These are phyloP conservation scores for Tagetes erecta DNA, from an alignment of 129 eudicot genomes.

Conservation along the genomic window DNA sequence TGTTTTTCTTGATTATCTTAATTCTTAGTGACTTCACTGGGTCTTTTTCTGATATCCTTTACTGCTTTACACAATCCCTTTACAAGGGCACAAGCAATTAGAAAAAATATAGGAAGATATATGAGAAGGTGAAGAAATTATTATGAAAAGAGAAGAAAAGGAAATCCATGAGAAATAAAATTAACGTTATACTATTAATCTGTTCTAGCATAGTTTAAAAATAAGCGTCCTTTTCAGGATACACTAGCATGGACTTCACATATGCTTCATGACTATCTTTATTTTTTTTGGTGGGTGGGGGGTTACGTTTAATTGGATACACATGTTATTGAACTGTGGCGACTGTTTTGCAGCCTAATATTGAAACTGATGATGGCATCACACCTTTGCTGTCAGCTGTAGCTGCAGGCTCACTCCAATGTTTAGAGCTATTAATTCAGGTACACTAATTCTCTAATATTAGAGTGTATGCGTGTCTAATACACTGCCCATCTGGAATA, in stretches of 20 bases:
- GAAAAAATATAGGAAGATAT: background rate
- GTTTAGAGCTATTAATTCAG: slow-evolving; percentile 78
- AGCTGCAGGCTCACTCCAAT: slow-evolving; percentile 87
- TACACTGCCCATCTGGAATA: background rate
- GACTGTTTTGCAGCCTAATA: slow-evolving; percentile 75
- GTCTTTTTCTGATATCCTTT: background rate
- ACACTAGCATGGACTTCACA: slow-evolving; percentile 2
- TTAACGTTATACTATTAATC: background rate
- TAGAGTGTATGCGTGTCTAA: background rate
- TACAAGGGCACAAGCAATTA: background rate
- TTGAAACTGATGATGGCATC: slow-evolving; percentile 80
- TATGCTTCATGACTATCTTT: background rate
- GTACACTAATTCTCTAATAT: slow-evolving; percentile 33
- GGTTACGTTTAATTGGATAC: no score
- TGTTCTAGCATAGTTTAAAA: background rate
- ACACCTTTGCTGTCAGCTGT: slow-evolving; percentile 89
- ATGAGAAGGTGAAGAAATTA: background rate
- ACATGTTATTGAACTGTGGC: background rate
- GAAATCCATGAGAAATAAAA: background rate
- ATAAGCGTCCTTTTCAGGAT: background rate
- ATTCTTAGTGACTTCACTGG: background rate
- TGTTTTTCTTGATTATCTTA: background rate
- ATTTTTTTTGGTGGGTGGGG: background rate
- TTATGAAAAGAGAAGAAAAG: slow-evolving; percentile 9
- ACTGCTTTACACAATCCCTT: background rate